phyloP scores from a whole-genome alignment of 2,329 filamentous ascomycete genomes.

The Rhynchosporium graminicola region DNA sequence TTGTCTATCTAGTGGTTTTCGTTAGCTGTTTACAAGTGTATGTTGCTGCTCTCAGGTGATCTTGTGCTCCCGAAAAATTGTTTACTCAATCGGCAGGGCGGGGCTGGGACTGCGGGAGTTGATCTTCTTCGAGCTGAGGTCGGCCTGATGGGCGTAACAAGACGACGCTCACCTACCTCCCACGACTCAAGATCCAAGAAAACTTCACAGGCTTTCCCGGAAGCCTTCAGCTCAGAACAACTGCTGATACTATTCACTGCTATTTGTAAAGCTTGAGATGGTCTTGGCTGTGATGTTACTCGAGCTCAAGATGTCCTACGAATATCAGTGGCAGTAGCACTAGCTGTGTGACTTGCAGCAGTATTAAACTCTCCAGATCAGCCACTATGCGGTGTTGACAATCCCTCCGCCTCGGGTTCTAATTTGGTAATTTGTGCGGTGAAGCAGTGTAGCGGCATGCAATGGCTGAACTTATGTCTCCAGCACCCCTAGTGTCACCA shows the following conservation, averaged over 20 bases:
- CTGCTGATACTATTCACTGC: background rate
- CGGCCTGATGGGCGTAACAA: background rate
- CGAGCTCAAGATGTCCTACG: background rate
- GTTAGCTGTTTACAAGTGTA: no score
- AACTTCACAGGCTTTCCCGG: background rate
- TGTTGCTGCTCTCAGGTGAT: no score
- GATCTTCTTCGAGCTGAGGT: background rate
- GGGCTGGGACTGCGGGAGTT: no score
- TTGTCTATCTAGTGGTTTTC: no score
- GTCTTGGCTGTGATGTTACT: background rate
- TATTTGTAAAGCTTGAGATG: background rate
- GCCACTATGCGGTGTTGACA: conserved; percentile 8
- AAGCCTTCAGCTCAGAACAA: background rate
- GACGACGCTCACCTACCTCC: background rate
- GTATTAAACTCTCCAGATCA: background rate
- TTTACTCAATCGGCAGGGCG: no score
- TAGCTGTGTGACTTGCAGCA: no score
- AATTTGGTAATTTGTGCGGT: background rate
- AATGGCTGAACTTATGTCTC: no score
- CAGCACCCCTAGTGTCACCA: conserved; percentile 5
- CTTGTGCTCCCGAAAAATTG: no score
- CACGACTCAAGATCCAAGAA: background rate
- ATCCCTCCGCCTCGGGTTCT: background rate
- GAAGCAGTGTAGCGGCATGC: background rate
- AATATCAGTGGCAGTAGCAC: background rate